A percentile compares a stretch with the other conserved stretches of the same genome.
These are phyloP conservation scores for Solanum sejunctum DNA, from an alignment of 257 asterid species.

Conservation along the genomic window DNA sequence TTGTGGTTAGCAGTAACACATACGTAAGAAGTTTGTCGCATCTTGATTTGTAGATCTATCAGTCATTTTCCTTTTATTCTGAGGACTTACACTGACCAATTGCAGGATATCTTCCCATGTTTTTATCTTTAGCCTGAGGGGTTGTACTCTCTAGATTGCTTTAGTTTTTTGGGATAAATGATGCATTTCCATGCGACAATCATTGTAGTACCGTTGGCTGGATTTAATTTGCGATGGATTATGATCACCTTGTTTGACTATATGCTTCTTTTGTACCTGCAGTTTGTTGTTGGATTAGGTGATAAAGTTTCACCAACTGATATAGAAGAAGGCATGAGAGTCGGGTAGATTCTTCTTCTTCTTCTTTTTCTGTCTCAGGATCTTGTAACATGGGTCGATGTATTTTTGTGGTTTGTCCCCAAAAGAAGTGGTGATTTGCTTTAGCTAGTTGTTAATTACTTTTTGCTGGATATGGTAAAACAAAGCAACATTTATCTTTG, in stretches of 20 bases:
- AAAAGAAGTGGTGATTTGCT: background rate
- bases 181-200: background rate
- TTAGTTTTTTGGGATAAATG: background rate
- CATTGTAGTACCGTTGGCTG: background rate
- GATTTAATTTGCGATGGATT: constrained; percentile 6
- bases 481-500: background rate
- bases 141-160: background rate
- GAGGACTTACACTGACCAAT: background rate
- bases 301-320: constrained; percentile 97
- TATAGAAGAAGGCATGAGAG: constrained; percentile 98
- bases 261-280: constrained; percentile 16
- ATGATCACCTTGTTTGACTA: constrained; percentile 18
- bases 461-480: background rate
- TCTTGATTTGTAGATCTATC: background rate
- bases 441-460: background rate
- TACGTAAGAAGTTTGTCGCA: background rate
- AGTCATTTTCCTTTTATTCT: background rate
- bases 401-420: background rate
- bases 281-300: constrained; percentile 96
- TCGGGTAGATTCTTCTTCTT: constrained; percentile 46
- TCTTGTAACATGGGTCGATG: background rate
- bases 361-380: background rate
- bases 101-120: background rate
- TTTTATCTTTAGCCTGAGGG: background rate
- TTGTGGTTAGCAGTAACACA: background rate